A percentile compares a stretch with the other conserved stretches of the same genome.
Conservation (phyloP, 306 rosid genomes). For the Malus asiatica region DNA sequence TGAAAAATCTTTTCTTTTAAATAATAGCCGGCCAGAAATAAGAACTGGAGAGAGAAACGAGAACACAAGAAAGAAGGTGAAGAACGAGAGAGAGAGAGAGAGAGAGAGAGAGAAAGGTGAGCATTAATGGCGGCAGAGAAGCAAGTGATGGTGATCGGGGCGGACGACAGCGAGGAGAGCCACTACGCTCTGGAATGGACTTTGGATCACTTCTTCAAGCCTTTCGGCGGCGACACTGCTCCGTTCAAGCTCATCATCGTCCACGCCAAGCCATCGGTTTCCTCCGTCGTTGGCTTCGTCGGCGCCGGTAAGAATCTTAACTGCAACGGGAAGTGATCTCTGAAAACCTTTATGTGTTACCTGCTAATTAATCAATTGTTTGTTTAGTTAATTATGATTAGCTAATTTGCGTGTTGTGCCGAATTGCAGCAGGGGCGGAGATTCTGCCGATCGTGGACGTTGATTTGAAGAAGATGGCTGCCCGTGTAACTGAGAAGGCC, state of each 20-base stretch:
- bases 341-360: no score
- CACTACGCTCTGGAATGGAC: slow-evolving; percentile 43
- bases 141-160: slow-evolving; percentile 25
- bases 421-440: slow-evolving; percentile 38
- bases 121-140: neutral
- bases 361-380: neutral
- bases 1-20: no score
- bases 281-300: slow-evolving; percentile 21
- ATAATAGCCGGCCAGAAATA: no score
- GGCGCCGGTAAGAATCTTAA: slow-evolving; percentile 21
- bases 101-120: no score
- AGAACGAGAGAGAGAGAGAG: no score
- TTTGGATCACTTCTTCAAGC: slow-evolving; percentile 37
- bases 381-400: neutral
- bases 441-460: slow-evolving; percentile 45
- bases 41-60: no score
- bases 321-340: no score
- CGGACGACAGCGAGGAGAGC: slow-evolving; percentile 32
- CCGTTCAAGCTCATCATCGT: slow-evolving; percentile 31
- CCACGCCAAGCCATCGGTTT: slow-evolving; percentile 30
- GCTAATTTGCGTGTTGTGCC: neutral
- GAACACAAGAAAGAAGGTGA: no score
- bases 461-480: slow-evolving; percentile 38
- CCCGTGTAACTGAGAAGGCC: slow-evolving; percentile 24
- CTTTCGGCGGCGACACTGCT: no score